Base-by-base conservation (phyloP, 768 basidiomycete species). In the Termitomyces sp. region DNA sequence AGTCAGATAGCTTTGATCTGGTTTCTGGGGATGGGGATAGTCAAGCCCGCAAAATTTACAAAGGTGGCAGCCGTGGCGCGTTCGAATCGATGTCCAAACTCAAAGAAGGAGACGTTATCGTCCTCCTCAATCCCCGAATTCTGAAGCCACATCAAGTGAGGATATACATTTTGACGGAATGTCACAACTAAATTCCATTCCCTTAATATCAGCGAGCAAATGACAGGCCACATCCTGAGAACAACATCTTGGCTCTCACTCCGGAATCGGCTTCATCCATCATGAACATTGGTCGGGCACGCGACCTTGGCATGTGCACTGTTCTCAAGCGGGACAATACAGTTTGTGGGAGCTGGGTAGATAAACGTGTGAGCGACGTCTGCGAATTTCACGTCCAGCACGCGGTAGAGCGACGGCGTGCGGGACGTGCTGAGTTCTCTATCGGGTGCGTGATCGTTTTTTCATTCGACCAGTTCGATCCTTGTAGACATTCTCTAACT, bases 321-420 rank as follows among this genome's bases (percentile, higher is more conserved):
- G 94, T 89, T 10, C 66, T 77, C 46, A 90, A 88, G 67, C 80
- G 82, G 53, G 93, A 96, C 58, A 93, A 94, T 1, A 87, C 87
- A 52, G 65, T 77, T 2, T 98, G 97, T 64, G 85, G 85, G 9
- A 81, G 85, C 54, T 98, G 96, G 96, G 92, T 86, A 51, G 96
- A 99, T 73, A 92, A 87, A 62, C 86, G 94, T 30, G 80, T 90
- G 65, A 80, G 84, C 68, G 87, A 90, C 20, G 86, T 90, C 3
- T 99, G 97, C 70, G 95, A 98, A 44, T 99, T 83, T 71, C 97
- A 99, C 72, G 70, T 98, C 42, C 87, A 92, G 60, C 79, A 80
- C 24, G 91, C 94, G 0, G 84, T 98, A 4, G 80, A 92, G 70
- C 75, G 84, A 22, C 77, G 81, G 16, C 79, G 94, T 9, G 87